These are phyloP conservation scores for Phytophthora crassamura DNA, from an alignment of 352 stramenopile genomes.

Conservation along the genomic window DNA sequence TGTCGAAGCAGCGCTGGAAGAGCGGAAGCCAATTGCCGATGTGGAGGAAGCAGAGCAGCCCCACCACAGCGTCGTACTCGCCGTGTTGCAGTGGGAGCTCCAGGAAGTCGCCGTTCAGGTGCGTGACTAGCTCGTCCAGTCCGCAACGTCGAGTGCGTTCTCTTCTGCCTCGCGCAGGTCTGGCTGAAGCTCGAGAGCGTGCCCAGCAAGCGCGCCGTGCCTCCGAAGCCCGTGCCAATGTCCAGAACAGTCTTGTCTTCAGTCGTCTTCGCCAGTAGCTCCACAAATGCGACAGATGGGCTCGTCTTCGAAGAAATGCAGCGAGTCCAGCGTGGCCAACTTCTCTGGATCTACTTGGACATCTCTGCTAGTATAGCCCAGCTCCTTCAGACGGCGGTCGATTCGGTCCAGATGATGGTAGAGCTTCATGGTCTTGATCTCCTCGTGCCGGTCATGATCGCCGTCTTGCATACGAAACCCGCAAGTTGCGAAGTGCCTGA, in stretches of 20 bases:
- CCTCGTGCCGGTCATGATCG: conserved; percentile 35
- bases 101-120: conserved; percentile 77
- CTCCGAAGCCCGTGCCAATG: conserved; percentile 91
- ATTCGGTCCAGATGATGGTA: conserved; percentile 85
- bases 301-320: conserved; percentile 76
- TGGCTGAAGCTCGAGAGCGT: conserved; percentile 82
- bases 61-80: conserved; percentile 70
- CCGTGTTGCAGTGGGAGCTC: conserved; percentile 24
- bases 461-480: background rate
- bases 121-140: conserved; percentile 52
- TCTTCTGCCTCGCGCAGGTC: conserved; percentile 69
- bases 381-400: conserved; percentile 59
- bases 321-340: conserved; percentile 60
- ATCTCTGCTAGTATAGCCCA: conserved; percentile 34
- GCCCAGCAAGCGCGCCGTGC: conserved; percentile 84
- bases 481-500: background rate
- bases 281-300: conserved; percentile 56
- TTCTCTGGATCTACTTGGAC: conserved; percentile 50
- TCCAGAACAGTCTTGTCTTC: conserved; percentile 72
- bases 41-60: conserved; percentile 80
- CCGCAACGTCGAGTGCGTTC: conserved; percentile 68
- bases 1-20: conserved; percentile 62
- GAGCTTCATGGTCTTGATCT: conserved; percentile 92
- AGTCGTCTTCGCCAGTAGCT: conserved; percentile 35
- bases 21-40: conserved; percentile 70